These are phyloP conservation scores for Penicillium macrosclerotiorum DNA, from an alignment of 495 filamentous ascomycete species.

Conservation along the genomic window DNA sequence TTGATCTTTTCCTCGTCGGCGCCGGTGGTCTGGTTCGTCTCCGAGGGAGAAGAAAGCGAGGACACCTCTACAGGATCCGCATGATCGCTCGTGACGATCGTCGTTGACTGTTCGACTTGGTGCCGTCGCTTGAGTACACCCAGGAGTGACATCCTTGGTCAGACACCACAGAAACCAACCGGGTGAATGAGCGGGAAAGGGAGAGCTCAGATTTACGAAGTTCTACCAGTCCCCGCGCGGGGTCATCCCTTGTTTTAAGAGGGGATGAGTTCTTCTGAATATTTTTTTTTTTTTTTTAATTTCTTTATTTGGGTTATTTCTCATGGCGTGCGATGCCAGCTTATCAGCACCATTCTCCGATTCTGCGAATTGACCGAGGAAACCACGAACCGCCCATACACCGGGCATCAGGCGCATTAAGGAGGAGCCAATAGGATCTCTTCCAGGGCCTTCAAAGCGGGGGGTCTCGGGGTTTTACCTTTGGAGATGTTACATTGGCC, in stretches of 20 bases:
- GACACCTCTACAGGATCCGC: background rate
- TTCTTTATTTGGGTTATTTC: background rate
- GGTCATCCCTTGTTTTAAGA: too few relatives aligned
- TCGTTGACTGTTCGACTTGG: background rate
- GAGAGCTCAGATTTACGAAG: too few relatives aligned
- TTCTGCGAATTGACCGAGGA: conserved; percentile 5
- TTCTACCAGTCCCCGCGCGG: too few relatives aligned
- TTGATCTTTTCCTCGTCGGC: conserved; percentile 21
- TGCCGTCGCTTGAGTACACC: conserved; percentile 7
- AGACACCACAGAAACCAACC: background rate
- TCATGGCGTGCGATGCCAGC: conserved; percentile 12
- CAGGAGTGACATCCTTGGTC: conserved; percentile 7
- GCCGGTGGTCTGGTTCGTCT: conserved; percentile 1
- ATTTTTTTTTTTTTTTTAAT: background rate
- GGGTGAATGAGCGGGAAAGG: too few relatives aligned
- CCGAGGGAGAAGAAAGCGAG: background rate
- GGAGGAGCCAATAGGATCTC: too few relatives aligned
- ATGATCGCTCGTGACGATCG: background rate
- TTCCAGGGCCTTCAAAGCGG: too few relatives aligned
- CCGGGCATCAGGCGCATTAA: background rate
- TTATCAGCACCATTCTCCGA: background rate
- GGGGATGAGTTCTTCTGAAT: too few relatives aligned
- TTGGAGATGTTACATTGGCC: conserved; percentile 6
- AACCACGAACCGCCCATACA: too few relatives aligned
- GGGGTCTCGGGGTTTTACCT: too few relatives aligned